Conservation (phyloP, 208 protist genomes). For the Herpetomonas samuelpessoai region DNA sequence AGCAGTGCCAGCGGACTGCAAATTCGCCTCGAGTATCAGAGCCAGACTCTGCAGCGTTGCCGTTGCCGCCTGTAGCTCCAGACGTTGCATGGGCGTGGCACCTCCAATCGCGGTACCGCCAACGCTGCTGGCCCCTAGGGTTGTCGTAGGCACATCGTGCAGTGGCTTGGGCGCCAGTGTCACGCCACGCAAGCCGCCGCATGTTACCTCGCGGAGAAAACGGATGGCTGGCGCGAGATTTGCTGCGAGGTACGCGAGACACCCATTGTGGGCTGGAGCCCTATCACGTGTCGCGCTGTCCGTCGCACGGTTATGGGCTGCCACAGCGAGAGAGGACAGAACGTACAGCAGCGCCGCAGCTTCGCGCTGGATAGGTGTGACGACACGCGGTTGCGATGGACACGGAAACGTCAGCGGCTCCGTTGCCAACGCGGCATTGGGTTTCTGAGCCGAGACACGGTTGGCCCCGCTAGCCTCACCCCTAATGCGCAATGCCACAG, state of each 20-base stretch:
- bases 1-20: no score
- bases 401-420: no score
- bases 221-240: neutral
- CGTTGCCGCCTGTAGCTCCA: neutral
- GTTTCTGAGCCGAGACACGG: no score
- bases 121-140: no score
- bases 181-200: neutral
- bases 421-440: no score
- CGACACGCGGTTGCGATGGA: neutral
- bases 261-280: neutral
- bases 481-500: no score
- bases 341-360: neutral
- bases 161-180: no score
- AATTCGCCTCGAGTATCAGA: neutral
- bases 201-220: neutral
- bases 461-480: no score
- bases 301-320: no score
- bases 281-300: no score
- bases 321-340: neutral
- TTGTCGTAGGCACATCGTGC: no score
- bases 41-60: neutral
- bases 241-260: neutral
- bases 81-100: neutral
- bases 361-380: neutral
- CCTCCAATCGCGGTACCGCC: no score